Conservation (phyloP, 192 early-diverging fungal species). For the Paraglomus brasilianum region DNA sequence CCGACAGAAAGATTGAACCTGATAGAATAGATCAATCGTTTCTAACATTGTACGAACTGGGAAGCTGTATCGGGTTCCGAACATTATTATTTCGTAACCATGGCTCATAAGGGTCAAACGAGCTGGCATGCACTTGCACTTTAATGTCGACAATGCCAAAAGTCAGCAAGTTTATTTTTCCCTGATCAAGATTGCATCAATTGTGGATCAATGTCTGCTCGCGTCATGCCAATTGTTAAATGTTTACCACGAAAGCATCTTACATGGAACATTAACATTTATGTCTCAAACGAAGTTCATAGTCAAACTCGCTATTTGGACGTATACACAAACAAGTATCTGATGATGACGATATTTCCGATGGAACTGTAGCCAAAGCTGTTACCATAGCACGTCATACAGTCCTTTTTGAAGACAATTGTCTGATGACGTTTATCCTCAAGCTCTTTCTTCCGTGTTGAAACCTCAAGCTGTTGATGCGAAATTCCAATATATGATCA, state of each 20-base stretch:
- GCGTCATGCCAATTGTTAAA: constrained; percentile 7
- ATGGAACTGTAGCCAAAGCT: too few species aligned
- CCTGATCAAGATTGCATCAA: constrained; percentile 30
- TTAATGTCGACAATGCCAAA: neutral
- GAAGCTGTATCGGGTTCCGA: constrained; percentile 25
- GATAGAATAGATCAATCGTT: neutral
- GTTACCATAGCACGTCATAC: too few species aligned
- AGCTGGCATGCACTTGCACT: too few species aligned
- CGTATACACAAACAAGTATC: neutral
- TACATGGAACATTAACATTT: constrained; percentile 26
- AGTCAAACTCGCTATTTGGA: constrained; percentile 23
- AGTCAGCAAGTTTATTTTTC: neutral
- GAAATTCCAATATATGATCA: neutral
- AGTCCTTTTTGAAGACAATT: too few species aligned
- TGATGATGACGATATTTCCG: neutral
- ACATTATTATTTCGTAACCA: constrained; percentile 29
- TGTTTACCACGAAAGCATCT: constrained; percentile 4
- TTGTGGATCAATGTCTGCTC: constrained; percentile 15
- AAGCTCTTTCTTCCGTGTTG: constrained; percentile 22
- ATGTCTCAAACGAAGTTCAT: constrained; percentile 2
- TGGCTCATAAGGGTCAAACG: constrained; percentile 16
- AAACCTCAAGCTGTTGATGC: constrained; percentile 23
- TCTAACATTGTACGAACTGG: constrained; percentile 25
- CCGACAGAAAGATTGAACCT: neutral
- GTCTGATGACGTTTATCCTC: constrained; percentile 18